These are phyloP conservation scores for Solanum bulbocastanum DNA, from an alignment of 257 asterid genomes.

Conservation along the genomic window DNA sequence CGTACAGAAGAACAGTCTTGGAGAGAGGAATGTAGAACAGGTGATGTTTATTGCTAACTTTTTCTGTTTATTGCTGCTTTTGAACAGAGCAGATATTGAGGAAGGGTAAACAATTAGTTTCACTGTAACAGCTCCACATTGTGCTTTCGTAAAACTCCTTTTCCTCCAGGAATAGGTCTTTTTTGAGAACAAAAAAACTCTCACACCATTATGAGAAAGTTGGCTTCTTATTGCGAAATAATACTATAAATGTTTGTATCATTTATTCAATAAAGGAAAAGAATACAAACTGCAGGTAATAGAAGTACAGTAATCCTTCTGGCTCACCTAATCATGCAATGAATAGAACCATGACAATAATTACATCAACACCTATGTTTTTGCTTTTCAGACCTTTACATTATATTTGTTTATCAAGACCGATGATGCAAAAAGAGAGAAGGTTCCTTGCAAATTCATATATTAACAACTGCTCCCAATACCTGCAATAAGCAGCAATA, in stretches of 20 bases:
- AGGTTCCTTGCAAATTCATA: neutral
- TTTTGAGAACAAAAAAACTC: neutral
- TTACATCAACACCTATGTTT: neutral
- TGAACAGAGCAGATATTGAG: neutral
- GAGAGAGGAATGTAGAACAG: constrained; percentile 51
- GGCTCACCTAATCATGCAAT: neutral
- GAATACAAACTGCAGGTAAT: neutral
- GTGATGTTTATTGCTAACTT: constrained; percentile 14
- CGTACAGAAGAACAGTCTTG: constrained; percentile 29
- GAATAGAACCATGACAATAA: neutral
- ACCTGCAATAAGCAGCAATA: neutral
- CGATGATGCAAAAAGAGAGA: neutral
- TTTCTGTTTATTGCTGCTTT: neutral
- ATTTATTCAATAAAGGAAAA: neutral
- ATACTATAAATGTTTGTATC: neutral
- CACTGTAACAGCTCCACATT: neutral
- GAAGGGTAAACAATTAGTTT: neutral
- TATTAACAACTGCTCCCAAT: neutral
- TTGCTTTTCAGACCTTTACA: neutral
- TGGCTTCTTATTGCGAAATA: neutral
- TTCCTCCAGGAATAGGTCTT: neutral
- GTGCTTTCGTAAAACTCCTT: neutral
- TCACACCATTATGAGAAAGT: neutral
- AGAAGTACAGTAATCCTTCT: neutral
- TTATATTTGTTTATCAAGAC: neutral